These are phyloP conservation scores for Hymenotorrendiella dingleyae DNA, from an alignment of 2,329 filamentous ascomycete species.

Conservation along the genomic window DNA sequence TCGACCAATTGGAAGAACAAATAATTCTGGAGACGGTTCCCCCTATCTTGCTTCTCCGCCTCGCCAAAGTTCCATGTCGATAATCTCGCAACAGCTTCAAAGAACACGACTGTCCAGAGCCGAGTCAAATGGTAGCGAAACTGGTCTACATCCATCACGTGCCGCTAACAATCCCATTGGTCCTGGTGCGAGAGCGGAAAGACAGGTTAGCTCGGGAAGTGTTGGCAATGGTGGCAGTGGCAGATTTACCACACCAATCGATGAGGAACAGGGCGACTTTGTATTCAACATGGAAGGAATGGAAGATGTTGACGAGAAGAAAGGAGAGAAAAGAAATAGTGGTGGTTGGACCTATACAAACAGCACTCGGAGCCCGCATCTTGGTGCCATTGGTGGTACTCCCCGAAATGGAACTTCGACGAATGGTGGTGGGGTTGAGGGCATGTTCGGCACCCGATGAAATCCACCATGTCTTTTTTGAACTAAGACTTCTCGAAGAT, in stretches of 20 bases:
- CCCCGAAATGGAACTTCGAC: constrained; percentile 11
- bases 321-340: constrained; percentile 32
- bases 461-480: too few relatives aligned
- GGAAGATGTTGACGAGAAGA: constrained; percentile 52
- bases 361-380: constrained; percentile 19
- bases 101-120: constrained; percentile 44
- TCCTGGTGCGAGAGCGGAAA: constrained; percentile 39
- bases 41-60: constrained; percentile 30
- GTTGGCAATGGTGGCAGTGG: constrained; percentile 39
- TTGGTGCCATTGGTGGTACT: constrained; percentile 17
- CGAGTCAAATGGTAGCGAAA: constrained; percentile 39
- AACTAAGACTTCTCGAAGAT: too few relatives aligned
- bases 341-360: constrained; percentile 26
- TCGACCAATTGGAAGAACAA: constrained; percentile 36
- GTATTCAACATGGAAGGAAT: constrained; percentile 63
- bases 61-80: constrained; percentile 44
- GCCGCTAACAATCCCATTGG: constrained; percentile 36
- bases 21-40: constrained; percentile 26
- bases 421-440: constrained; percentile 11
- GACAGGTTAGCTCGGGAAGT: constrained; percentile 55
- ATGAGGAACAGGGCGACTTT: constrained; percentile 58
- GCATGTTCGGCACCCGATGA: constrained; percentile 11
- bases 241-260: constrained; percentile 58
- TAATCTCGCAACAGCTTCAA: constrained; percentile 57
- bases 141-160: constrained; percentile 44